These are phyloP conservation scores for Tanacetum coccineum DNA, from an alignment of 129 eudicot genomes.

Conservation along the genomic window DNA sequence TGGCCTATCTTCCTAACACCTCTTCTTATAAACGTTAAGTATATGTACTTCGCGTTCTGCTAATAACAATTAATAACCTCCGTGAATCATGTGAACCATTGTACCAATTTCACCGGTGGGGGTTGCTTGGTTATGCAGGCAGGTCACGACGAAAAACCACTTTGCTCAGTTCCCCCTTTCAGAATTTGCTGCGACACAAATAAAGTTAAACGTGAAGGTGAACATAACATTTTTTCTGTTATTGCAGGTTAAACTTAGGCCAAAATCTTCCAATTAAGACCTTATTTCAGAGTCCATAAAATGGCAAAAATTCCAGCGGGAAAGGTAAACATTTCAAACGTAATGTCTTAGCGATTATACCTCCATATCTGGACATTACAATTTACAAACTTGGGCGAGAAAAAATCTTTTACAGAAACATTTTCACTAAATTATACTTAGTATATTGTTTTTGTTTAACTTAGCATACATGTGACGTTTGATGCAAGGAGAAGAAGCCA, in stretches of 20 bases:
- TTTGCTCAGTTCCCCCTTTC: constrained; percentile 30
- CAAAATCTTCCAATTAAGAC: neutral
- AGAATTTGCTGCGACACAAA: constrained; percentile 30
- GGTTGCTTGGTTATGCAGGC: too few species aligned
- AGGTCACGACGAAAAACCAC: constrained; percentile 58
- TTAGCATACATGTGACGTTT: constrained; percentile 28
- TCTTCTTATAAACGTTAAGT: too few species aligned
- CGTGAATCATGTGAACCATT: too few species aligned
- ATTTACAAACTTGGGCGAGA: neutral
- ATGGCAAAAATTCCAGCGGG: constrained; percentile 3
- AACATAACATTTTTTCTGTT: constrained; percentile 19
- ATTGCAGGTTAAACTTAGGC: constrained; percentile 30
- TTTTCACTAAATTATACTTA: neutral
- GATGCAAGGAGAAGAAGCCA: constrained; percentile 40
- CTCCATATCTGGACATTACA: neutral
- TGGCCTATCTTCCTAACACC: too few species aligned
- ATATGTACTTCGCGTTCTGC: too few species aligned
- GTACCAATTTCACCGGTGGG: constrained; percentile 27
- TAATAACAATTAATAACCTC: too few species aligned
- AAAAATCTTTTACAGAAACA: neutral
- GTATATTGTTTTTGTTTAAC: constrained; percentile 11
- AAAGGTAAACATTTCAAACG: neutral
- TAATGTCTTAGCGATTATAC: neutral
- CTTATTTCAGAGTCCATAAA: constrained; percentile 4
- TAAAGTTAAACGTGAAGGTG: constrained; percentile 45